Evolutionary conservation across 179 eudicot genomes (phyloP), one percentile per base, ranked within the genome.

Genomic region (Beta corolliflora): DNA sequence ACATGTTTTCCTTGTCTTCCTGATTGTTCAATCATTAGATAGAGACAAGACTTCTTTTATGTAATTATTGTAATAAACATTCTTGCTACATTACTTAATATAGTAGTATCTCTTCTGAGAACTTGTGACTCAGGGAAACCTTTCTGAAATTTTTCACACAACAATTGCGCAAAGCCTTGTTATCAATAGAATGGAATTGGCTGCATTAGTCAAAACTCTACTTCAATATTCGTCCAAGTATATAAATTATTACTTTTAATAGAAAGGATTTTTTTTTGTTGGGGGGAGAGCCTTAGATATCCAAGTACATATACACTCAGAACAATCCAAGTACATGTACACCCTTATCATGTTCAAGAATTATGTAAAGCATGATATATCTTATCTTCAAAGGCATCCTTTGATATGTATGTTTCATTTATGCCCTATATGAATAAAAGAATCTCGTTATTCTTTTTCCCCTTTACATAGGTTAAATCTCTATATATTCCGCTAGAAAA

Each of bases 371-470:
- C 11, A 23, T 14, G 2, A 14, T 46, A 25, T 14, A 64, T 31
- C 72, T 21, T 63, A 63, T 63, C 58, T 77, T 77, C 23, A 29
- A 7, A 48, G 23, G 60, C 71, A 65, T 52, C 46, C 5, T 63
- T 48, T 71, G 75, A 71, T 50, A 50, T 71, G 75, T 71, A 14
- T 71, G 14, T 71, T 50, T 50, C 59, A 50, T 23, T 7, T 11
- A 23, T 12, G 59, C 44, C 59, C 45, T 54, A 21, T 50, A 48
- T 58, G n/a, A 52, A 50, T 19, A 8, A 73, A 29, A 54, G 63
- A 73, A 73, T 54, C 48, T 16, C 29, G 21, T 58, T 50, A 11
- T 50, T 10, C 41, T 50, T n/a, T 50, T 48, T 23, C 19, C 72
- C 15, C n/a, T 68, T 41, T 11, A 18, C 23, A 19, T 71, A 23